Percentiles rank a stretch among this genome's conserved stretches.
These are phyloP conservation scores for Nakaseomyces glabratus DNA, from an alignment of 1,139 yeast species.

Conservation along the genomic window DNA sequence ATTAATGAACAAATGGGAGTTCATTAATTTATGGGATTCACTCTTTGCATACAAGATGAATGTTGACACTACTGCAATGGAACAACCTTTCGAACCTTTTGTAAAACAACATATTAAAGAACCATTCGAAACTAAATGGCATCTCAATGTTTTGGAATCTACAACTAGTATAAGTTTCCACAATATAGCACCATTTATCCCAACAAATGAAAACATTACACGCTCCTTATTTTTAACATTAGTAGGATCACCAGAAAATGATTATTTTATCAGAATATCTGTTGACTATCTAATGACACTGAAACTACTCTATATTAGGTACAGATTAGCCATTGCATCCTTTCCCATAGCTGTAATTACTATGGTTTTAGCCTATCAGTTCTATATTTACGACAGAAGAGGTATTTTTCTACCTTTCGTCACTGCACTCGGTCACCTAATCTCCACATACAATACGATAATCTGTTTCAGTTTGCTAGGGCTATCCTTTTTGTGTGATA, in stretches of 20 bases:
- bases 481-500: slow-evolving; percentile 37
- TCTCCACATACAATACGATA: slow-evolving; percentile 21
- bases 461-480: slow-evolving; percentile 23
- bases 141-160: slow-evolving; percentile 38
- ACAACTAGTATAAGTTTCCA: slow-evolving; percentile 44
- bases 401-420: slow-evolving; percentile 46
- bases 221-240: slow-evolving; percentile 20
- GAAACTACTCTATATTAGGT: slow-evolving; percentile 50
- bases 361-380: slow-evolving; percentile 41
- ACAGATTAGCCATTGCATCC: slow-evolving; percentile 53
- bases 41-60: slow-evolving; percentile 21
- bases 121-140: slow-evolving; percentile 74
- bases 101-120: slow-evolving; percentile 59
- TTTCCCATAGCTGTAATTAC: slow-evolving; percentile 45
- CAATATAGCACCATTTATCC: slow-evolving; percentile 74
- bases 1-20: slow-evolving; percentile 12
- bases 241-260: slow-evolving; percentile 32
- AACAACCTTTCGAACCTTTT: slow-evolving; percentile 44
- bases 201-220: slow-evolving; percentile 33
- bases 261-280: slow-evolving; percentile 24
- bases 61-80: slow-evolving; percentile 6
- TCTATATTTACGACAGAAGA: slow-evolving; percentile 33
- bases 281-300: slow-evolving; percentile 31
- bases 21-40: slow-evolving; percentile 26
- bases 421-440: slow-evolving; percentile 36